Base-by-base conservation (phyloP, 352 stramenopile genomes). In the Phytophthora colocasiae region DNA sequence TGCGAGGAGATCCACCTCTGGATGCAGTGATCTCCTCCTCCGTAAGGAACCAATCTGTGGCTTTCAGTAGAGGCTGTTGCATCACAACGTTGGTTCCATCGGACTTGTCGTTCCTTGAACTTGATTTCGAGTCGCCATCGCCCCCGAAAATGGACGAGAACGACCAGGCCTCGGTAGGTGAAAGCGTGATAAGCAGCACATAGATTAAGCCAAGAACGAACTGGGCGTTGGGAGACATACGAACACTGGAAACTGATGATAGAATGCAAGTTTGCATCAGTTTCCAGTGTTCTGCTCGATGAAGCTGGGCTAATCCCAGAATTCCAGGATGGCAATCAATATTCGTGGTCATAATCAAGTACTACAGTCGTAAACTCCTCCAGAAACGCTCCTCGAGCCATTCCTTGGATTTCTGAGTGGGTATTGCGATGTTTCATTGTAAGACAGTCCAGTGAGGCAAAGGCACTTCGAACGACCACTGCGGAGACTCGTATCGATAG, bases 21-120 rank as follows among this genome's bases (percentile, higher is more conserved):
- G 78, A 71, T 4, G 10, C 48, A 1, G 71, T 78, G 47, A 91
- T 83, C 59, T 91, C 80, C 15, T 73, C 45, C n/a, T 76, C 63
- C 0, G 63, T 84, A 8, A 91, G 65, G 59, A 91, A 89, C 82
- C 82, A 89, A 34, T 77, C 67, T 4, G 59, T 56, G 9, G 80
- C 65, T n/a, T 81, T 69, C n/a, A 89, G 64, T 14, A 74, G 32
- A 15, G 80, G 80, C 48, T 91, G 82, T 15, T 43, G 38, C 38
- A 43, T 43, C 14, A 66, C 55, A 38, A 53, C 15, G 38, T 63
- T 39, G 14, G 24, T 57, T 1, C 31, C 47, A 27, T 58, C 26
- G 3, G 58, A 66, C 40, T 19, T 19, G 19, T 19, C 19, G 19
- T 19, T 19, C 19, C 1, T 19, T 19, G 12, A 34, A 24, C 27